phyloP scores from a whole-genome alignment of 352 stramenopile species.

The Pseudoperonospora humuli region DNA sequence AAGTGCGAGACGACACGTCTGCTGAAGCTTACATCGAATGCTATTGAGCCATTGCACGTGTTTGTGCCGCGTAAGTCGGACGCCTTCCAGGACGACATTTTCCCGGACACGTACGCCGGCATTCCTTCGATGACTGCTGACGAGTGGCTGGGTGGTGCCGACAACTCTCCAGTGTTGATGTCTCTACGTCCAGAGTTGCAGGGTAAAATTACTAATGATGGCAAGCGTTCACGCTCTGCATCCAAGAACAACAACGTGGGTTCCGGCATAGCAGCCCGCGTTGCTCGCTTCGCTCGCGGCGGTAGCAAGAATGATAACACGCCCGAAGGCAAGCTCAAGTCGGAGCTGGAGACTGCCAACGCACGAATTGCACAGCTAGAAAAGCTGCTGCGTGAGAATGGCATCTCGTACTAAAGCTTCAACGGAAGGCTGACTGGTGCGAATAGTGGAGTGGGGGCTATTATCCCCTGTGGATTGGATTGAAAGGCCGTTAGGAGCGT shows the following conservation, averaged over 20 bases:
- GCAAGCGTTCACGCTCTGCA: constrained; percentile 57
- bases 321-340: constrained; percentile 56
- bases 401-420: constrained; percentile 71
- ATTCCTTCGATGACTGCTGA: constrained; percentile 92
- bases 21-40: constrained; percentile 94
- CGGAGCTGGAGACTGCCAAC: constrained; percentile 72
- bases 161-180: constrained; percentile 91
- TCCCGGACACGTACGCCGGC: constrained; percentile 92
- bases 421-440: constrained; percentile 16
- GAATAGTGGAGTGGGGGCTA: constrained; percentile 19
- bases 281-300: constrained; percentile 37
- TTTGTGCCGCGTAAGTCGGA: constrained; percentile 98
- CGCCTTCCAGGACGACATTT: constrained; percentile 99
- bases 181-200: constrained; percentile 88
- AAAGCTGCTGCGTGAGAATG: constrained; percentile 65
- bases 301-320: constrained; percentile 34
- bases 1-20: constrained; percentile 94
- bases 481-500: constrained; percentile 22
- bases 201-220: constrained; percentile 82
- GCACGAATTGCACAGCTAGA: constrained; percentile 80
- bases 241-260: constrained; percentile 35
- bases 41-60: constrained; percentile 94
- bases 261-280: constrained; percentile 30
- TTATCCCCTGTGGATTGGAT: constrained; percentile 23
- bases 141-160: constrained; percentile 92